Percentiles rank a stretch among this genome's conserved stretches.
Conservation (phyloP, 2,329 filamentous ascomycete species). For the Colletotrichum filicis region DNA sequence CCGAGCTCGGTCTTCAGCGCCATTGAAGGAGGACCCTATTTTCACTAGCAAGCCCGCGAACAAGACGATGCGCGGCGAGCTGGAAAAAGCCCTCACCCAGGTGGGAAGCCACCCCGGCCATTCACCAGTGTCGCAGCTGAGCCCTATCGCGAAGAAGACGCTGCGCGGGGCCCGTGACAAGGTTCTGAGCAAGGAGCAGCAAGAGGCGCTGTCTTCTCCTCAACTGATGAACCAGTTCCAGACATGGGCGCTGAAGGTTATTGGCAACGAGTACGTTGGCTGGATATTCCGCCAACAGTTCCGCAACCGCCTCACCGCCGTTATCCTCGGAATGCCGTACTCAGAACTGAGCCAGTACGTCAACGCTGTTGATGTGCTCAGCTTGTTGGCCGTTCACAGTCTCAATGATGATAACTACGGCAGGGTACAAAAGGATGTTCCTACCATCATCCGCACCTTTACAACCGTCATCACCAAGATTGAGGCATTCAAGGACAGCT, state of each 20-base stretch:
- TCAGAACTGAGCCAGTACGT: conserved; percentile 75
- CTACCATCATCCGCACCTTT: conserved; percentile 77
- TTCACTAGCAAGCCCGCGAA: conserved; percentile 52
- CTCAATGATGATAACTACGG: conserved; percentile 85
- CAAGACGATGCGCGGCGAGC: conserved; percentile 52
- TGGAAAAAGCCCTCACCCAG: conserved; percentile 58
- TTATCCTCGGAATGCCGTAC: conserved; percentile 79
- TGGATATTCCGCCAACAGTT: conserved; percentile 78
- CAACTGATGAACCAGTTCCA: conserved; percentile 60
- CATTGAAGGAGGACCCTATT: conserved; percentile 57
- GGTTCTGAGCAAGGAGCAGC: conserved; percentile 64
- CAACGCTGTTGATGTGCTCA: conserved; percentile 77
- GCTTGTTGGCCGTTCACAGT: conserved; percentile 76
- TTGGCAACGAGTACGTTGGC: conserved; percentile 67
- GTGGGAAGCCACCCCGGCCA: conserved; percentile 59
- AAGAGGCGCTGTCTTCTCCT: conserved; percentile 62
- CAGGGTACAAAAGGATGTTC: conserved; percentile 85
- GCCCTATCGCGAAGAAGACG: conserved; percentile 62
- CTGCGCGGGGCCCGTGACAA: conserved; percentile 59
- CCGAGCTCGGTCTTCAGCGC: conserved; percentile 49
- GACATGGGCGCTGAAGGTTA: conserved; percentile 55
- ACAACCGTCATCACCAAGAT: conserved; percentile 76
- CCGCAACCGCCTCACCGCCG: conserved; percentile 69
- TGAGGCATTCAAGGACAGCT: conserved; percentile 70
- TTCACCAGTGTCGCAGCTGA: conserved; percentile 59